These are phyloP conservation scores for Saccharum hybrid DNA, from an alignment of 202 grass and related monocot species.

Conservation along the genomic window DNA sequence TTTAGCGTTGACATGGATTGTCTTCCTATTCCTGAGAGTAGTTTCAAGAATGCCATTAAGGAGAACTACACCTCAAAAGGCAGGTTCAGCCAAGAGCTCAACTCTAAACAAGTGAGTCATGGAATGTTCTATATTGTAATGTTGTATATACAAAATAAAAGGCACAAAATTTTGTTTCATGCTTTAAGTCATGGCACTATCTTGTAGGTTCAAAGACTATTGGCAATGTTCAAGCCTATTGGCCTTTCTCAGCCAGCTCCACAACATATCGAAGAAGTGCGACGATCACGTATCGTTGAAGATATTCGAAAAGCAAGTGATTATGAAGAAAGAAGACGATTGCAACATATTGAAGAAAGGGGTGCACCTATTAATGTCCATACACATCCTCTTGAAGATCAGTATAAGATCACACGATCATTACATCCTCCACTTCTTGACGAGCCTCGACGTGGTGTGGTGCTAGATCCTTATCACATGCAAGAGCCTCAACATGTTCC, in stretches of 20 bases:
- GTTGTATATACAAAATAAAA: not conserved
- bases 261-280: slow-evolving; percentile 41
- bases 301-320: slow-evolving; percentile 30
- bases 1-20: slow-evolving; percentile 80
- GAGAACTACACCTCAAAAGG: slow-evolving; percentile 79
- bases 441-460: slow-evolving; percentile 16
- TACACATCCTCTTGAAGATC: slow-evolving; percentile 27
- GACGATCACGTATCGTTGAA: slow-evolving; percentile 10
- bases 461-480: not conserved
- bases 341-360: slow-evolving; percentile 32
- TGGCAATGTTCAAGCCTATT: slow-evolving; percentile 52
- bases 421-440: slow-evolving; percentile 6
- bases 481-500: slow-evolving; percentile 39
- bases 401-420: not conserved
- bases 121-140: slow-evolving; percentile 12
- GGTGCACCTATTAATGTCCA: slow-evolving; percentile 14
- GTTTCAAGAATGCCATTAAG: slow-evolving; percentile 76
- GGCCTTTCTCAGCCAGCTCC: slow-evolving; percentile 14
- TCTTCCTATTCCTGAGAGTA: slow-evolving; percentile 76
- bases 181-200: slow-evolving; percentile 10
- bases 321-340: slow-evolving; percentile 26
- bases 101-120: slow-evolving; percentile 63
- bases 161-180: not conserved
- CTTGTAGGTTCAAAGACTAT: slow-evolving; percentile 56
- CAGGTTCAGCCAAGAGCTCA: slow-evolving; percentile 78